phyloP scores from a whole-genome alignment of 495 filamentous ascomycete genomes.

The Darksidea phi region DNA sequence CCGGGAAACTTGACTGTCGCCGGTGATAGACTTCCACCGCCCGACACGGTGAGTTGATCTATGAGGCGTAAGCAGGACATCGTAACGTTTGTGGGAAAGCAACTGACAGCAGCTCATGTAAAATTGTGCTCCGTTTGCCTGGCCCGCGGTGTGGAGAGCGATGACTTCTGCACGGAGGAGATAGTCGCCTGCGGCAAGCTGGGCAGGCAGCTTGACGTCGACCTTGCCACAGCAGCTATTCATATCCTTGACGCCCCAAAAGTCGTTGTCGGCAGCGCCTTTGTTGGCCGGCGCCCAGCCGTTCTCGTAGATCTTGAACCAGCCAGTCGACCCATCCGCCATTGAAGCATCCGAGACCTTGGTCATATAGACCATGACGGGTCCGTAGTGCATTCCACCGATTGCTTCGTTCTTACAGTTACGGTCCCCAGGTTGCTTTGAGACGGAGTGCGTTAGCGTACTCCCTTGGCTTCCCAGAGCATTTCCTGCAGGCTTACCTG shows the following conservation, averaged over 20 bases:
- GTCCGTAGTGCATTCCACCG: constrained; percentile 38
- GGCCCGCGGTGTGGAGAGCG: constrained; percentile 46
- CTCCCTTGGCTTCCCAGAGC: background rate
- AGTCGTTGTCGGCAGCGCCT: constrained; percentile 33
- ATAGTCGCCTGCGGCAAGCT: constrained; percentile 37
- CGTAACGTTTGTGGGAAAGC: background rate
- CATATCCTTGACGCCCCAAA: constrained; percentile 36
- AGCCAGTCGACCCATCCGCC: constrained; percentile 42
- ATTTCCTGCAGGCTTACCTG: constrained; percentile 4
- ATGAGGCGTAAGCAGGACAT: background rate
- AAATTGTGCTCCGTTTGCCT: constrained; percentile 51
- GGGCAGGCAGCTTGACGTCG: constrained; percentile 50
- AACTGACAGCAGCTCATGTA: constrained; percentile 50
- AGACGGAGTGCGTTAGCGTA: background rate
- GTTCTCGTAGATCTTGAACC: constrained; percentile 38
- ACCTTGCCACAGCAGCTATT: constrained; percentile 42
- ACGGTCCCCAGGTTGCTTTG: constrained; percentile 23
- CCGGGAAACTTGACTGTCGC: constrained; percentile 53
- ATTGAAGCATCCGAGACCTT: constrained; percentile 36
- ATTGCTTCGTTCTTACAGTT: constrained; percentile 38
- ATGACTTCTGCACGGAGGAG: constrained; percentile 36
- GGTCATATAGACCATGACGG: constrained; percentile 37
- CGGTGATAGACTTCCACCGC: constrained; percentile 52
- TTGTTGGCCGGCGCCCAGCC: constrained; percentile 34
- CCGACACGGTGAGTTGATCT: constrained; percentile 59